Base-by-base conservation (phyloP, 306 rosid genomes). In the Prinsepia uniflora region DNA sequence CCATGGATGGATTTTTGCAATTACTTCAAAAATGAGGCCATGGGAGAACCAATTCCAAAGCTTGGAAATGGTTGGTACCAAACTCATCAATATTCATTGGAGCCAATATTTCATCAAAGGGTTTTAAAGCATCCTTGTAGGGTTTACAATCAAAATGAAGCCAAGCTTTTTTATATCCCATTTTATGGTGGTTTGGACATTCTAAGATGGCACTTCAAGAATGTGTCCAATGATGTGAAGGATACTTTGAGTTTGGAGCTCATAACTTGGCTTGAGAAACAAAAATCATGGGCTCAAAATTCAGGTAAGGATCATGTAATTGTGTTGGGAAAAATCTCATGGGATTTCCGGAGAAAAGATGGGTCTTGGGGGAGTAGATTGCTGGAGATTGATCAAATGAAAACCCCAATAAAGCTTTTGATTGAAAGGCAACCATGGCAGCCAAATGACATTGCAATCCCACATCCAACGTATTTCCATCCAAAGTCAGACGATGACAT, bases 381-480 rank as follows among this genome's bases (percentile, higher is more conserved):
- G 5, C 68, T 90, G 42, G 91, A 90, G 76, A 84, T 76, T 71
- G 84, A 79, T 48, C 82, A 84, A 75, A 84, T 90, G 91, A 87
- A 90, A 63, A 84, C 82, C 53, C 88, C 92, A 0, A 58, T 84
- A 13, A 90, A 90, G 80, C 84, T 90, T 60, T 83, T 90, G 84
- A 90, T 90, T 5, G 90, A 87, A 76, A 79, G 92, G 45, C 96
- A 90, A 19, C 96, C 96, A 0, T 90, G 96, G 96, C 93, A 82
- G 5, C 72, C 42, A 57, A 87, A 87, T 45, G 96, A 90, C 86
- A 77, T 87, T 15, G 92, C 91, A 54, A 82, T 90, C 62, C 96
- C 96, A 52, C 91, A 90, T 72, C 96, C 96, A 48, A 84, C 90
- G 13, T 79, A 58, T 75, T 90, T 90, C 85, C 96, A 90, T 52